Percentiles rank a stretch among this genome's conserved stretches.
These are phyloP conservation scores for Apiotrichum laibachii DNA, from an alignment of 1,284 basidiomycete species.

Conservation along the genomic window DNA sequence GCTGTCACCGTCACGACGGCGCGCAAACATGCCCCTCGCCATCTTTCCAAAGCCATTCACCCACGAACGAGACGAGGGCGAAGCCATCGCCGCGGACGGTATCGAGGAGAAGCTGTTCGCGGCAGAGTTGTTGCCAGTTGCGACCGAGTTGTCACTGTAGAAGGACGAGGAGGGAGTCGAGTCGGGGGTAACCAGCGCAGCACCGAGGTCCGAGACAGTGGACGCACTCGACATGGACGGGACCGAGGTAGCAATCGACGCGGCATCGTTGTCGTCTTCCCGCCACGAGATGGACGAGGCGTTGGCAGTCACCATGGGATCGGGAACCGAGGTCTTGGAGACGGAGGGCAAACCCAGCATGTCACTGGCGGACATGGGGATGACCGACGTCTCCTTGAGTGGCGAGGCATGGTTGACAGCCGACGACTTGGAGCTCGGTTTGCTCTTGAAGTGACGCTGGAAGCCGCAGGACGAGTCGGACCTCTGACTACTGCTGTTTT, in stretches of 20 bases:
- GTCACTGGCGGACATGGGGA: slow-evolving; percentile 24
- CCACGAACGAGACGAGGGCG: slow-evolving; percentile 32
- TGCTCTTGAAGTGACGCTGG: slow-evolving; percentile 16
- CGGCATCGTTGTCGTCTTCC: slow-evolving; percentile 15
- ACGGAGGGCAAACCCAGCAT: slow-evolving; percentile 16
- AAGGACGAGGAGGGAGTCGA: slow-evolving; percentile 20
- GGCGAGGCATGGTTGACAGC: slow-evolving; percentile 10
- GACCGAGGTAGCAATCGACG: slow-evolving; percentile 18
- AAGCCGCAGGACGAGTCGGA: slow-evolving; percentile 11
- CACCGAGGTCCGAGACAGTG: slow-evolving; percentile 7
- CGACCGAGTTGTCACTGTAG: slow-evolving; percentile 11
- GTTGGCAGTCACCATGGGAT: slow-evolving; percentile 13
- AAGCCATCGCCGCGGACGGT: not conserved
- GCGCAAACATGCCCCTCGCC: slow-evolving; percentile 31
- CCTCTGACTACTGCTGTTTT: slow-evolving; percentile 4
- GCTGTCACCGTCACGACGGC: slow-evolving; percentile 24
- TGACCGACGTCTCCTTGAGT: slow-evolving; percentile 15
- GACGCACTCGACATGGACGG: slow-evolving; percentile 19
- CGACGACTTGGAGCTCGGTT: slow-evolving; percentile 6
- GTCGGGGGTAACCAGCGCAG: slow-evolving; percentile 16
- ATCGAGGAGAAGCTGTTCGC: not conserved
- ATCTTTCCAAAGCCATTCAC: slow-evolving; percentile 41
- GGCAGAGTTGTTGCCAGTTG: not conserved
- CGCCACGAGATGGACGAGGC: slow-evolving; percentile 14
- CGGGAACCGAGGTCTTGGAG: slow-evolving; percentile 7